phyloP scores from a whole-genome alignment of 1,284 basidiomycete species.

The Ceratobasidium sp. region DNA sequence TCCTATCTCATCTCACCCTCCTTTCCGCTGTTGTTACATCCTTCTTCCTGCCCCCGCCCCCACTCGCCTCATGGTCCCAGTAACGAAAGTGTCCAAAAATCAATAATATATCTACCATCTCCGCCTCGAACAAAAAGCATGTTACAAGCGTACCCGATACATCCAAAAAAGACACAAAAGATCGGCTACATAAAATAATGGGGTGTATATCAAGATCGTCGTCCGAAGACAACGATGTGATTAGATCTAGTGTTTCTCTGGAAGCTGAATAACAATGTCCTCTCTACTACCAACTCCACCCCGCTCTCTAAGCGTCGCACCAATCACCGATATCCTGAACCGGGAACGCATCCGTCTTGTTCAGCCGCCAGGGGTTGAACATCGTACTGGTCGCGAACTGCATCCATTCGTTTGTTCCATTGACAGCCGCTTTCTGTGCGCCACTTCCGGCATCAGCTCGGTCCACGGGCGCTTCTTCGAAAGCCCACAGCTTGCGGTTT shows the following conservation, averaged over 20 bases:
- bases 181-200: not conserved
- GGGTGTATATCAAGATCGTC: slow-evolving; percentile 20
- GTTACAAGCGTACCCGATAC: not conserved
- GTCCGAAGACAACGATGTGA: slow-evolving; percentile 15
- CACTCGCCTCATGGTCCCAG: too few species aligned
- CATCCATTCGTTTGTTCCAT: slow-evolving; percentile 34
- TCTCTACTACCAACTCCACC: not conserved
- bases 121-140: too few species aligned
- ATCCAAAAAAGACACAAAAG: not conserved
- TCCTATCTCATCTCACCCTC: too few species aligned
- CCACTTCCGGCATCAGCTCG: slow-evolving; percentile 32
- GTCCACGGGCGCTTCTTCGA: slow-evolving; percentile 23
- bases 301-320: slow-evolving; percentile 28
- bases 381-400: slow-evolving; percentile 11
- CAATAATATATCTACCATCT: too few species aligned
- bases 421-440: not conserved
- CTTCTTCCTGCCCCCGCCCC: too few species aligned
- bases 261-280: not conserved
- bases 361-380: slow-evolving; percentile 42
- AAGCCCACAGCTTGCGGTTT: slow-evolving; percentile 35
- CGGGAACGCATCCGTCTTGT: slow-evolving; percentile 9
- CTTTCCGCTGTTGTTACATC: too few species aligned
- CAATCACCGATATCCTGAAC: slow-evolving; percentile 36
- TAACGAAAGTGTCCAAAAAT: too few species aligned
- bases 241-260: not conserved